phyloP scores from a whole-genome alignment of 2,329 filamentous ascomycete species.

The Colletotrichum somersetense region DNA sequence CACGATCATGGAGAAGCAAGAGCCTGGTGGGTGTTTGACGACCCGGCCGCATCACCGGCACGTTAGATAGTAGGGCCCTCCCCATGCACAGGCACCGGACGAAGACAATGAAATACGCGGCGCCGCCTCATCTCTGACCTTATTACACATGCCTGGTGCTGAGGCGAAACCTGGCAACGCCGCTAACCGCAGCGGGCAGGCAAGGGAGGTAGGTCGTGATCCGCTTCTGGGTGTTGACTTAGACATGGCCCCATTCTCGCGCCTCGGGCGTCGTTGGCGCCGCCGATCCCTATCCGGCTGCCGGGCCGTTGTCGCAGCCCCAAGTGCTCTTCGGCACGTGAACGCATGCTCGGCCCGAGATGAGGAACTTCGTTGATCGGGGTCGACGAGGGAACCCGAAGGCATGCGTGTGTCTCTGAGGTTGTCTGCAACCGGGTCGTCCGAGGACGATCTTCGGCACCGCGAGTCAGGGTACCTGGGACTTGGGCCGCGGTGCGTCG shows the following conservation, averaged over 20 bases:
- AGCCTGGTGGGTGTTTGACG: constrained; percentile 11
- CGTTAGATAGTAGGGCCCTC: constrained; percentile 18
- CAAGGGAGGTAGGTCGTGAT: neutral
- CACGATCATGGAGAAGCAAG: constrained; percentile 31
- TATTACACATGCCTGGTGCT: constrained; percentile 1
- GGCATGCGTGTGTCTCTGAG: neutral
- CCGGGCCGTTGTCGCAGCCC: constrained; percentile 7
- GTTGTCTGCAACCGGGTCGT: neutral
- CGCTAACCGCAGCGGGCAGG: neutral
- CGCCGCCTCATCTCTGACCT: constrained; percentile 18
- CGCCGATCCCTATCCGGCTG: constrained; percentile 25
- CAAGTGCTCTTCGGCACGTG: neutral
- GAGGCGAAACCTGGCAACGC: neutral
- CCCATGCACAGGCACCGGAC: constrained; percentile 23
- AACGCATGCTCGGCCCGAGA: constrained; percentile 18
- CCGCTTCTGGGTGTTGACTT: constrained; percentile 4
- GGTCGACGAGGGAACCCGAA: neutral
- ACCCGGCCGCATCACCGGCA: constrained; percentile 21
- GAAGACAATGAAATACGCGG: constrained; percentile 22
- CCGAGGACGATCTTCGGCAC: neutral
- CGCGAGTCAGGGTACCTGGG: constrained; percentile 34
- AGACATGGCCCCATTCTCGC: constrained; percentile 34
- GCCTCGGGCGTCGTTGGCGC: constrained; percentile 19
- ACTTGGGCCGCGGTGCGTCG: neutral
- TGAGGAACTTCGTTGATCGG: neutral